These are phyloP conservation scores for Polyporus arcularius DNA, from an alignment of 768 basidiomycete species.

Conservation along the genomic window DNA sequence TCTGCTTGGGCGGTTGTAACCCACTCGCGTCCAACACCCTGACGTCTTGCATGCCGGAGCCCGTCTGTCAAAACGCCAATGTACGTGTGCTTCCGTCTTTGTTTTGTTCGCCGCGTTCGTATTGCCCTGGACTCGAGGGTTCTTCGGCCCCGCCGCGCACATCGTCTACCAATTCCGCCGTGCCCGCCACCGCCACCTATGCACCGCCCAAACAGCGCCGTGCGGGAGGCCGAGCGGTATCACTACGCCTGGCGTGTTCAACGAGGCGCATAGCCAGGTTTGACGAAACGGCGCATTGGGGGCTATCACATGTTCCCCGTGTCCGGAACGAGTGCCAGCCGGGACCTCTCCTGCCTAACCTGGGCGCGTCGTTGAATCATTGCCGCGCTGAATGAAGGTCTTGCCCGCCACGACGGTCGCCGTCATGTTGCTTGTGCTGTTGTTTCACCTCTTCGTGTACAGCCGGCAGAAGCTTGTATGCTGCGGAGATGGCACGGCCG, in stretches of 20 bases:
- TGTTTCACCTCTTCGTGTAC: no score
- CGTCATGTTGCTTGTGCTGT: no score
- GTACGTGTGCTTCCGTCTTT: constrained; percentile 33
- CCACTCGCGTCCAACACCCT: constrained; percentile 67
- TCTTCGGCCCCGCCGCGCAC: neutral
- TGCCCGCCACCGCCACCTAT: neutral
- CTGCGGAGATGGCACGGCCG: no score
- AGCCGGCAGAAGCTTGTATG: no score
- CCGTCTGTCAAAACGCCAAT: constrained; percentile 65
- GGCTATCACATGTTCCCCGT: no score
- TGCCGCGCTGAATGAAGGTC: no score
- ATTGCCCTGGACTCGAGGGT: no score
- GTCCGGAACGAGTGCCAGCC: no score
- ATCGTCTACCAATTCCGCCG: constrained; percentile 5
- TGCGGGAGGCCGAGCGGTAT: neutral
- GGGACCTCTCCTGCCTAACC: no score
- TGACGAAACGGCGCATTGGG: neutral
- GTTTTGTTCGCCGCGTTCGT: neutral
- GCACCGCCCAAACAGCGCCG: neutral
- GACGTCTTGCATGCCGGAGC: constrained; percentile 68
- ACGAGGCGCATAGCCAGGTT: neutral
- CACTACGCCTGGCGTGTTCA: neutral
- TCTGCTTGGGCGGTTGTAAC: constrained; percentile 87
- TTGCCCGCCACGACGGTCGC: no score
- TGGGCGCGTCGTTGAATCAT: no score